phyloP scores from a whole-genome alignment of 768 basidiomycete species.

The Pholiota molesta region DNA sequence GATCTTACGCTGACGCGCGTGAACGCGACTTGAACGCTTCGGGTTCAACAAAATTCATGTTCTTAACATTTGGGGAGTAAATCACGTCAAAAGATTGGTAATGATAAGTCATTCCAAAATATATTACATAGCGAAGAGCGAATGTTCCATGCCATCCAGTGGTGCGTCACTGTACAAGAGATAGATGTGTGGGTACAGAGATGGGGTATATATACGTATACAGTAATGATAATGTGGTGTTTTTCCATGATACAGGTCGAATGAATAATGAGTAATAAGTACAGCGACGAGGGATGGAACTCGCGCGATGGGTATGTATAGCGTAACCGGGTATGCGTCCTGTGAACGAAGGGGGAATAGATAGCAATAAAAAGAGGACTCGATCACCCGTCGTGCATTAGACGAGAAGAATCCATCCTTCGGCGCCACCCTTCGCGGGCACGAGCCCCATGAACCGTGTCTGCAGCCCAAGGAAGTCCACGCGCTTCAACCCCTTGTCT shows the following conservation, averaged over 20 bases:
- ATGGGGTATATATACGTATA: no score
- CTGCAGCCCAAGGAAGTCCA: constrained; percentile 53
- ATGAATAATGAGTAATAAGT: not conserved
- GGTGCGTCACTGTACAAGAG: no score
- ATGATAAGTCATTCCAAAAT: no score
- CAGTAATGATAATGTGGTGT: no score
- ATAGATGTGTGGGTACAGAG: no score
- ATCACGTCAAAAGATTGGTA: no score
- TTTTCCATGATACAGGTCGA: not conserved
- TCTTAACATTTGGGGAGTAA: no score
- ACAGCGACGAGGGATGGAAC: constrained; percentile 11
- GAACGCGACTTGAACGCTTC: no score
- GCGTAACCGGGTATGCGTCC: constrained; percentile 24
- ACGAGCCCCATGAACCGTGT: constrained; percentile 46
- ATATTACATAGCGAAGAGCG: no score
- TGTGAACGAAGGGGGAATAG: constrained; percentile 5
- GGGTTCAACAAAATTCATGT: no score
- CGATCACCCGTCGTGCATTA: constrained; percentile 13
- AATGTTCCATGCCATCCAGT: no score
- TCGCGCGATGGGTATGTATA: constrained; percentile 23
- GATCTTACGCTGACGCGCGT: no score
- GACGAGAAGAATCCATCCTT: constrained; percentile 40
- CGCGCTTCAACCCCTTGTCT: constrained; percentile 50
- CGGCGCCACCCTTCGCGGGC: constrained; percentile 30
- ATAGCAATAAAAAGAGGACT: constrained; percentile 1